Percentiles rank a stretch among this genome's conserved stretches.
Conservation (phyloP, 208 protist species). For the Crithidia expoeki region DNA sequence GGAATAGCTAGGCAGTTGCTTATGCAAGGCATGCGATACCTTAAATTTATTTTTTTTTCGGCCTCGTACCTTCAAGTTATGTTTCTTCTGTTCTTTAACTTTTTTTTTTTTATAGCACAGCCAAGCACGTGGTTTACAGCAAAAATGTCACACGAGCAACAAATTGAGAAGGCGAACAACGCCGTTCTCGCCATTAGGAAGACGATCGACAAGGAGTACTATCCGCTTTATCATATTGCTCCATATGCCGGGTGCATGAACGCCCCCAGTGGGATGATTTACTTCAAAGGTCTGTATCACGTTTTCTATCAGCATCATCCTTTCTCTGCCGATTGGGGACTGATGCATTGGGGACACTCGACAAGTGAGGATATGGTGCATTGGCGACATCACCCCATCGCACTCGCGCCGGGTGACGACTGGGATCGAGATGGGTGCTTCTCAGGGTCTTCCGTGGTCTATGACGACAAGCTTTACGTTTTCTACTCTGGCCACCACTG, state of each 20-base stretch:
- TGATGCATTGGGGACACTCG: slow-evolving; percentile 72
- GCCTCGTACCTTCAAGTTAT: not conserved
- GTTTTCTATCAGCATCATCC: slow-evolving; percentile 73
- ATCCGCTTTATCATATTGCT: slow-evolving; percentile 60
- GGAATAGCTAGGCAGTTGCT: no score
- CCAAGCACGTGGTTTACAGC: not conserved
- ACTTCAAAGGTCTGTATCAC: slow-evolving; percentile 62
- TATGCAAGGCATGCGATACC: no score
- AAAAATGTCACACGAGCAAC: slow-evolving; percentile 47
- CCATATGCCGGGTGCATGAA: slow-evolving; percentile 62
- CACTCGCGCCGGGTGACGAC: slow-evolving; percentile 62
- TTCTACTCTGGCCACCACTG: slow-evolving; percentile 76
- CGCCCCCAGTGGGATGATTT: slow-evolving; percentile 51
- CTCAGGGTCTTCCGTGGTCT: slow-evolving; percentile 41
- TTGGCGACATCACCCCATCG: slow-evolving; percentile 64
- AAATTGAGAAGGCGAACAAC: slow-evolving; percentile 46
- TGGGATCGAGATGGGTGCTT: slow-evolving; percentile 71
- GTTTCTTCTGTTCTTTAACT: not conserved
- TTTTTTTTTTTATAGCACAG: not conserved
- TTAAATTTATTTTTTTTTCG: not conserved
- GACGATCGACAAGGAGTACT: slow-evolving; percentile 45
- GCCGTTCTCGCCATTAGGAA: slow-evolving; percentile 48
- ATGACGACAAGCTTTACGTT: slow-evolving; percentile 65
- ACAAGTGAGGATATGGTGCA: slow-evolving; percentile 68
- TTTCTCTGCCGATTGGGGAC: slow-evolving; percentile 42